Evolutionary conservation across 345 rosid genomes (phyloP).

Genomic region (Gossypium raimondii): DNA sequence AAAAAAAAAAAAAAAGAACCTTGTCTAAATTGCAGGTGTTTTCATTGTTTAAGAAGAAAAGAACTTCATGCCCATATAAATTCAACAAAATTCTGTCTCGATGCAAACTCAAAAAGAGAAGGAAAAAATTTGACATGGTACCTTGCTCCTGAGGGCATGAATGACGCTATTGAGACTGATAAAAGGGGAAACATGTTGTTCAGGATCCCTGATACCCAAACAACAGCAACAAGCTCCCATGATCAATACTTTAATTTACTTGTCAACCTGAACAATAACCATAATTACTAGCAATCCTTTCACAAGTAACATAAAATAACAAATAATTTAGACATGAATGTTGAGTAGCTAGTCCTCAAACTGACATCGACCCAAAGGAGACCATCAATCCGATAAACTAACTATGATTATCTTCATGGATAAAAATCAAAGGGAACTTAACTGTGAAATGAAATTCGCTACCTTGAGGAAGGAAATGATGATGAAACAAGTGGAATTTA

Average conservation of each 20-base stretch:
- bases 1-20: neutral
- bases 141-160: slow-evolving; percentile 8
- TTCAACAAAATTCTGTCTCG: neutral
- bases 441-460: neutral
- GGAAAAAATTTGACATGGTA: neutral
- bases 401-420: neutral
- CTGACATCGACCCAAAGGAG: too few relatives aligned
- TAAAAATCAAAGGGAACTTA: neutral
- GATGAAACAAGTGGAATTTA: neutral
- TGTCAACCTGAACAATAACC: neutral
- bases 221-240: slow-evolving; percentile 25
- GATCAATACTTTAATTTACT: neutral
- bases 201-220: slow-evolving; percentile 13
- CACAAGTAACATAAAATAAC: neutral
- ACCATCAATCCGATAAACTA: too few relatives aligned
- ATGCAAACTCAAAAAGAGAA: neutral
- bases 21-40: neutral
- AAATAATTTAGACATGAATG: too few relatives aligned
- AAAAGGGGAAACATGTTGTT: neutral
- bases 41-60: neutral
- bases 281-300: neutral
- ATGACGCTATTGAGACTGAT: neutral
- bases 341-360: too few relatives aligned
- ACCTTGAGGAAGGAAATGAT: neutral
- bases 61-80: neutral